Evolutionary conservation across 495 filamentous ascomycete species (phyloP), one percentile per base, ranked within the genome.

Genomic region (Ramalina peruviana): DNA sequence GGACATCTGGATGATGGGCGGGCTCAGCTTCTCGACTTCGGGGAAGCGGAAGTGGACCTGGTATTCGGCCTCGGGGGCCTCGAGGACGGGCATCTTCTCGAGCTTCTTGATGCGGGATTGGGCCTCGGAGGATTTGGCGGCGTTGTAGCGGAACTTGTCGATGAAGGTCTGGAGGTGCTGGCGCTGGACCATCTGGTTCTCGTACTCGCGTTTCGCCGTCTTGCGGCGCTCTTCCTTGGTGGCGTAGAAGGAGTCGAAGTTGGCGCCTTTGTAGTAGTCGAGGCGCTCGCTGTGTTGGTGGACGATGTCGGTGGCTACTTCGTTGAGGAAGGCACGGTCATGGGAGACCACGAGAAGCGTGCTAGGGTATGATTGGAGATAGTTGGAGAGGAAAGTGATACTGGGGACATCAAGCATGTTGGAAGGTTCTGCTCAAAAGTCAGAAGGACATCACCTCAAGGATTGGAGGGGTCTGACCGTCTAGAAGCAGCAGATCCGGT

Each of bases 401-500:
- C 93, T 97, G 6, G 92, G 93, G 53, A 97, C 92, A 67, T 99
- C 92, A 87, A 99, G 89, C 92, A 99, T 99, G 81, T 99, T 99
- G 44, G 93, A 97, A 62, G 92, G 92, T 79, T 98, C 90, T 78
- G 41, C 19, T 20, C 41, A 26, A 30, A 38, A 17, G 45, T 72
- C 53, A 71, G 63, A 12, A 20, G 23, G 16, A 23, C 9, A n/a
- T 36, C 23, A n/a, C 51, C 40, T 23, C 7, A 36, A 26, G 16
- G 15, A 4, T 40, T 37, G 9, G 5, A 12, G 9, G 6, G 21
- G 4, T 43, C 61, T 25, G 65, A 77, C 75, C 76, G 69, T 98
- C 92, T 60, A 98, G 87, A 58, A 99, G 76, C 53, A 99, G 73
- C 20, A 99, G 70, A 68, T 99, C 92, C 33, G 92, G 92, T 64